Conservation (phyloP, 192 early-diverging fungal genomes). For the Coemansia sp. region DNA sequence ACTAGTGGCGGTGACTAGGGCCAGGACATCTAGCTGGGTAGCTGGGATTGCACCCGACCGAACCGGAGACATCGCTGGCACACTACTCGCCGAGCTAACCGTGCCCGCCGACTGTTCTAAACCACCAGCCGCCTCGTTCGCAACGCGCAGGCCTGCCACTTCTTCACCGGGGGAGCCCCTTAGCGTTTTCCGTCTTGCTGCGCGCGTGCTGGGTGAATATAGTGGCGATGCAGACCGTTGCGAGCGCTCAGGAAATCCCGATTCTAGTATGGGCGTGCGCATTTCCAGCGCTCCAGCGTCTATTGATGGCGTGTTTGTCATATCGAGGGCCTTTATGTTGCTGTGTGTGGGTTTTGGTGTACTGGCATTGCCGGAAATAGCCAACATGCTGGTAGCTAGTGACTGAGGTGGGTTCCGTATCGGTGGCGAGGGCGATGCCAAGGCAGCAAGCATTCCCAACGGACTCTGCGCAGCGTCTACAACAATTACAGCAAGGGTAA, state of each 20-base stretch:
- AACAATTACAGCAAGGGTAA: background rate
- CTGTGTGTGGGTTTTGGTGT: background rate
- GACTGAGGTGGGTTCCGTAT: constrained; percentile 6
- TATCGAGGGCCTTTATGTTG: background rate
- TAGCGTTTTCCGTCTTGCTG: constrained; percentile 30
- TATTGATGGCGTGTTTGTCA: constrained; percentile 1
- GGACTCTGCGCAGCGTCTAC: constrained; percentile 35
- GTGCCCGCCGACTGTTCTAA: background rate
- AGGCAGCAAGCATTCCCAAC: constrained; percentile 47
- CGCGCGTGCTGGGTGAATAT: constrained; percentile 46
- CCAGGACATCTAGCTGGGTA: constrained; percentile 54
- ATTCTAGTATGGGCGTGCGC: constrained; percentile 4
- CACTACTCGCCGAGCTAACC: background rate
- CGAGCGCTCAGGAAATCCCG: background rate
- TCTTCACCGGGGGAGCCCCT: background rate
- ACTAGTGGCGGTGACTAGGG: constrained; percentile 57
- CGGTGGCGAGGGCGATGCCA: constrained; percentile 44
- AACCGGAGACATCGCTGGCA: background rate
- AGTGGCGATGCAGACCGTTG: constrained; percentile 34
- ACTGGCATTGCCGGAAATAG: background rate
- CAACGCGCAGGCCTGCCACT: background rate
- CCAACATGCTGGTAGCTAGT: background rate
- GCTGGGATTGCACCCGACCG: constrained; percentile 37
- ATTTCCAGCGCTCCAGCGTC: constrained; percentile 4
- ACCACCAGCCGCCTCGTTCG: background rate